phyloP scores from a whole-genome alignment of 768 basidiomycete genomes.

The Russula dissimulans region DNA sequence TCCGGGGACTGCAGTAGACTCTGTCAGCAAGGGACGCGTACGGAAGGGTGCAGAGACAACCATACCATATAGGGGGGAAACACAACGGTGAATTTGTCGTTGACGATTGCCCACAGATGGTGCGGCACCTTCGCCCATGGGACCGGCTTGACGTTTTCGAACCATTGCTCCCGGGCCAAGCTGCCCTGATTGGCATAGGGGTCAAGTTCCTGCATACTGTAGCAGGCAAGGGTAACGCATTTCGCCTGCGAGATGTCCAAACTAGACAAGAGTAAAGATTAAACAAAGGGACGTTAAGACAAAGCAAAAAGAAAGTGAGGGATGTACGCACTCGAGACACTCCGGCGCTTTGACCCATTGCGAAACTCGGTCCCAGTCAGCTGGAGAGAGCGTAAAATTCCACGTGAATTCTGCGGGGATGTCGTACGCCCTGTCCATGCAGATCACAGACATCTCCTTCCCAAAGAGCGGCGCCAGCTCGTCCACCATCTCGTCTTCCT shows the following conservation, averaged over 20 bases:
- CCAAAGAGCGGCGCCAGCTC: constrained; percentile 12
- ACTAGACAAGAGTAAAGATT: not conserved
- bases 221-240: constrained; percentile 9
- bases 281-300: not conserved
- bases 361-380: constrained; percentile 7
- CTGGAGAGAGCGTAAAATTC: not conserved
- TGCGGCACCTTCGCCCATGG: constrained; percentile 13
- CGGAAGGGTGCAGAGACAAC: too few relatives aligned
- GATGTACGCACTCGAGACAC: not conserved
- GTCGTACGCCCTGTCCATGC: constrained; percentile 1
- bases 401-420: not conserved
- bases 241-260: constrained; percentile 2
- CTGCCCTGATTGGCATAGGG: not conserved
- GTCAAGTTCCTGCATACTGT: constrained; percentile 1
- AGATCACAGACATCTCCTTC: constrained; percentile 9
- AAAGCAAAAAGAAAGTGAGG: too few relatives aligned
- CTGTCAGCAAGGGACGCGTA: not conserved
- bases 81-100: not conserved
- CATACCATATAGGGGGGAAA: constrained; percentile 6
- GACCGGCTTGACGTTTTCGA: constrained; percentile 11
- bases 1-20: not conserved
- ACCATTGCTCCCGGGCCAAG: constrained; percentile 7
- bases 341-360: constrained; percentile 5
- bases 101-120: not conserved
- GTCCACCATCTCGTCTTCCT: constrained; percentile 14